phyloP scores from a whole-genome alignment of 768 basidiomycete genomes.

The Termitomyces sp. region DNA sequence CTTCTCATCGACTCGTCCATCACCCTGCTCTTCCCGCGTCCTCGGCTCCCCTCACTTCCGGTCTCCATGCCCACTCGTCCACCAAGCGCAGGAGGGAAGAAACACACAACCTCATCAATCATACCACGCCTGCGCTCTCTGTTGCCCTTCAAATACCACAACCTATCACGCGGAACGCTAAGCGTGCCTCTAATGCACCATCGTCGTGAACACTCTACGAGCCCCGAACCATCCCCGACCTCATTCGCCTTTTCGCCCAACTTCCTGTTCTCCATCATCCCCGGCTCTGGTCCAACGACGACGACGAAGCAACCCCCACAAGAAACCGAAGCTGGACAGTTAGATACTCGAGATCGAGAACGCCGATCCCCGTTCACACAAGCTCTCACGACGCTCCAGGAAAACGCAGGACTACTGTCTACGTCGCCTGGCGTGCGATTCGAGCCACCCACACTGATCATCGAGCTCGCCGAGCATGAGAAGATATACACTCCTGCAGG shows the following conservation, averaged over 20 bases:
- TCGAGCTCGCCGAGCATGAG: constrained; percentile 48
- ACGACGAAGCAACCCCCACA: constrained; percentile 3
- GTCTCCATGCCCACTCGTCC: constrained; percentile 17
- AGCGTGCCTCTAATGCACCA: not conserved
- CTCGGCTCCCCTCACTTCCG: constrained; percentile 15
- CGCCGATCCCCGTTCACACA: constrained; percentile 28
- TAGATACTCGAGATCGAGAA: not conserved
- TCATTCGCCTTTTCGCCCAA: no score
- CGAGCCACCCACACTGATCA: constrained; percentile 41
- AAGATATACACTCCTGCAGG: constrained; percentile 2
- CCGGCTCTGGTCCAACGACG: no score
- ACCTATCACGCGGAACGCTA: constrained; percentile 17
- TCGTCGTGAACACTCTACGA: not conserved
- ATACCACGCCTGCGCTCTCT: constrained; percentile 38
- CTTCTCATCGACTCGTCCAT: not conserved
- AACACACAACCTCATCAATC: constrained; percentile 26
- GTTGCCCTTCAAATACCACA: constrained; percentile 26
- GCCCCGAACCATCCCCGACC: no score
- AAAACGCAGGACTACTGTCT: constrained; percentile 36
- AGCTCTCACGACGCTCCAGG: constrained; percentile 36
- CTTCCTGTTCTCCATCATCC: no score
- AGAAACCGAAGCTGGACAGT: not conserved
- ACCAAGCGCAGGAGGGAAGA: constrained; percentile 13
- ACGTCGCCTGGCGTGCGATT: constrained; percentile 49
- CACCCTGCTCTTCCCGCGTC: constrained; percentile 24